These are phyloP conservation scores for Agastache rugosa DNA, from an alignment of 257 asterid genomes.

Conservation along the genomic window DNA sequence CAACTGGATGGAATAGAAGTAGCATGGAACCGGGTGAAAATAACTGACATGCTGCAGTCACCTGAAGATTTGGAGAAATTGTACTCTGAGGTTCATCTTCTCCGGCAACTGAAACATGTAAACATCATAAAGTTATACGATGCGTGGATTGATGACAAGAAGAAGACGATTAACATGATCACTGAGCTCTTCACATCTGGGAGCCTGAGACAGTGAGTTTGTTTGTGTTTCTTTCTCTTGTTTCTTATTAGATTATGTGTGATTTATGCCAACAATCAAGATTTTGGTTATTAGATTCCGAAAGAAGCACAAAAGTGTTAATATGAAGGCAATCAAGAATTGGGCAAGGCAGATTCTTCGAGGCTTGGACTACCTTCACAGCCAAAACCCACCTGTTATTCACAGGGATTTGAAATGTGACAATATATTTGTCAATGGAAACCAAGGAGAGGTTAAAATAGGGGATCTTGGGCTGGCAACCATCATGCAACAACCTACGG, in stretches of 20 bases:
- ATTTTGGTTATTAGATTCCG: constrained; percentile 53
- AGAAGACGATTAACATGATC: constrained; percentile 82
- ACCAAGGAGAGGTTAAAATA: constrained; percentile 77
- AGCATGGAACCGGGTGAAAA: constrained; percentile 83
- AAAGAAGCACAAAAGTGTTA: constrained; percentile 67
- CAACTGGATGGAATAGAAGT: constrained; percentile 80
- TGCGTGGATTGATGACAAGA: constrained; percentile 79
- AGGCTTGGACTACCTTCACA: constrained; percentile 76
- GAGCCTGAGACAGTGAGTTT: constrained; percentile 83
- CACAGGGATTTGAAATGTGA: constrained; percentile 90
- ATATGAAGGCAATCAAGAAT: constrained; percentile 74
- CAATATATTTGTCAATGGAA: constrained; percentile 84
- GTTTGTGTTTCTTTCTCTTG: constrained; percentile 6
- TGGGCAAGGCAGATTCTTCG: constrained; percentile 83
- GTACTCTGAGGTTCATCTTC: constrained; percentile 82
- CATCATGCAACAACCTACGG: constrained; percentile 74
- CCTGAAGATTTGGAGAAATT: constrained; percentile 73
- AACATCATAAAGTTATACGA: constrained; percentile 53
- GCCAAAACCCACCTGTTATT: constrained; percentile 79
- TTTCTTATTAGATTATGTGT: constrained; percentile 1
- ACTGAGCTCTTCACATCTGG: constrained; percentile 94
- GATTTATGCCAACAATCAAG: constrained; percentile 6
- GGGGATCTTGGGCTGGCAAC: constrained; percentile 93
- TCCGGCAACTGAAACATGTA: constrained; percentile 69
- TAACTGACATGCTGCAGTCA: constrained; percentile 61